Evolutionary conservation across 2,329 filamentous ascomycete species (phyloP), one percentile per base, ranked within the genome.

Genomic region (Aspergillus pseudotamarii): DNA sequence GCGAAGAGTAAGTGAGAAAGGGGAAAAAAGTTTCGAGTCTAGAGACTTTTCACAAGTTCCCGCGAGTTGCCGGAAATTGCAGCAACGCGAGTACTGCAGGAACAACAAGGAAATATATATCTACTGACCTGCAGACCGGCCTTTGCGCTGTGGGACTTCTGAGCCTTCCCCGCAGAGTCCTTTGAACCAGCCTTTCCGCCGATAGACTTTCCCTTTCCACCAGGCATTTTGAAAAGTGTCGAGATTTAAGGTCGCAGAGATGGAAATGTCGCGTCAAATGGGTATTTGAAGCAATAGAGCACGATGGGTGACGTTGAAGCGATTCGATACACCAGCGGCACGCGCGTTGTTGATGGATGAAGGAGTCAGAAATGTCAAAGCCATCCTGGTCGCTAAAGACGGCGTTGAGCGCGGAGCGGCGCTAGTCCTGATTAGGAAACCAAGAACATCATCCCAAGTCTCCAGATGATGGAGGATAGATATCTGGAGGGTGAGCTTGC

Each of bases 121-220:
- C 64, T 65, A 83, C 92, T 86, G 85, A 97, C 94, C 91, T 97
- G 94, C 72, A 97, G 87, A 78, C 94, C 94, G 79, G 94, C 94
- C 81, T 95, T 94, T 76, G 93, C 92, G 74, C 93, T 97, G 85
- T 97, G 94, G 73, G 88, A 90, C 83, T 95, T 96, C 83, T 96
- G 92, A 77, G 92, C 90, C 85, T 97, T 97, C 84, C 91, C 92
- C 78, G 89, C 89, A 74, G 85, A 87, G 69, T 88, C 87, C 85
- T 95, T 95, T 73, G 92, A 91, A 73, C 92, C 92, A 63, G 91
- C 94, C 89, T 96, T 97, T 77, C 94, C 94, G 74, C 94, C 93
- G 72, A 90, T 88, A 68, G 89, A 92, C 85, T 93, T 96, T 86
- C 94, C 94, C 87, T 97, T 97, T 84, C 93, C 93, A 78, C 94